Conservation (phyloP, 495 filamentous ascomycete genomes). For the Diplogelasinospora grovesii region DNA sequence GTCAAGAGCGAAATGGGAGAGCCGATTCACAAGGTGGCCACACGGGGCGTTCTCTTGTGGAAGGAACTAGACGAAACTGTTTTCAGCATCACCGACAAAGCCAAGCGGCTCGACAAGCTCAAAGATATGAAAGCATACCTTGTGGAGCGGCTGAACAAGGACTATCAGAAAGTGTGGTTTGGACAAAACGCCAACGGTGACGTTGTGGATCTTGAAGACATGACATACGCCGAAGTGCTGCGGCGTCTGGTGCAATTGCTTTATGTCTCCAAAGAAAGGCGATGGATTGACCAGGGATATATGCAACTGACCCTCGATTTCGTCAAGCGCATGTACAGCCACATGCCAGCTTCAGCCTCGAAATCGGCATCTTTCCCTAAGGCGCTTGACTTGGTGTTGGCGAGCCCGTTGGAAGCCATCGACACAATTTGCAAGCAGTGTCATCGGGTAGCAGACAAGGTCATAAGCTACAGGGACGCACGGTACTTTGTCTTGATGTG, state of each 20-base stretch:
- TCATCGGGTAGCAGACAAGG: not conserved
- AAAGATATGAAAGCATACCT: conserved; percentile 84
- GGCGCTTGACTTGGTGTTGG: too few relatives aligned
- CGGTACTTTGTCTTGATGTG: conserved; percentile 66
- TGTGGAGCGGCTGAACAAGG: conserved; percentile 86
- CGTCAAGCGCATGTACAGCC: not conserved
- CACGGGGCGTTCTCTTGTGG: conserved; percentile 84
- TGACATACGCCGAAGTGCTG: conserved; percentile 86
- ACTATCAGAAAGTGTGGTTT: conserved; percentile 95
- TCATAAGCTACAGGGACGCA: not conserved
- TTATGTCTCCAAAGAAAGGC: conserved; percentile 77
- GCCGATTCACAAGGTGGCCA: conserved; percentile 91
- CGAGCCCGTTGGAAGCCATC: not conserved
- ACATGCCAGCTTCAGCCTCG: too few relatives aligned
- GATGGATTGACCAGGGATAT: conserved; percentile 82
- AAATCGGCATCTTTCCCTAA: not conserved
- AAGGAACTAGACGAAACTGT: conserved; percentile 90
- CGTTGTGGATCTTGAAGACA: conserved; percentile 82
- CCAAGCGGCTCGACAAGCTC: conserved; percentile 75
- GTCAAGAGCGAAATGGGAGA: conserved; percentile 94
- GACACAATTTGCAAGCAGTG: not conserved
- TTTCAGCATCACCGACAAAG: conserved; percentile 83
- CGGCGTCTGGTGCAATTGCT: conserved; percentile 85
- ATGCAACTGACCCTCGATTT: conserved; percentile 69
- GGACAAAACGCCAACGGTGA: conserved; percentile 69